Base-by-base conservation (phyloP, 805 yeast genomes). In the Torulaspora delbrueckii region DNA sequence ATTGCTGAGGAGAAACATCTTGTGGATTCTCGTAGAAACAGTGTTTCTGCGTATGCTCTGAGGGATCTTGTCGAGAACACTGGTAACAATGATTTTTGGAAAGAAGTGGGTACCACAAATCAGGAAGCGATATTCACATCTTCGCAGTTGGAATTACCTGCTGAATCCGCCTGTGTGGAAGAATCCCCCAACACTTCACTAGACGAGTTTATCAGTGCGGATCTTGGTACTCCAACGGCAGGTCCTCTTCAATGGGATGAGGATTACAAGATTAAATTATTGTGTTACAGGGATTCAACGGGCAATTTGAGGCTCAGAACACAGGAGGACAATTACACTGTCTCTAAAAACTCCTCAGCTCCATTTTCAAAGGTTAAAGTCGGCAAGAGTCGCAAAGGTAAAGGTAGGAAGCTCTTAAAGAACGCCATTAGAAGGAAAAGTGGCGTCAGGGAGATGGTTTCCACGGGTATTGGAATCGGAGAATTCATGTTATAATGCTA, bases 381-480 rank as follows among this genome's bases (percentile, higher is more conserved):
- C 35, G 42, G 44, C n/a, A 43, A 46, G 37, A 36, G 37, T 28
- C 41, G 46, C 14, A 33, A 37, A 27, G 48, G 45, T 7, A 48
- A 48, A 37, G 49, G 50, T 46, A 46, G 48, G 28, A 49, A 50
- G 27, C 47, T 54, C 19, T 42, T 51, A 37, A 54, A 51, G 39
- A 50, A 49, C 28, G 60, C 60, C 25, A 52, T 62, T 13, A 60
- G 66, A 51, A 53, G 67, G 43, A 62, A 62, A 40, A 58, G 63
- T 42, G 67, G 67, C 37, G 56, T 60, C 32, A 52, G 62, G 50
- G 58, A 61, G 48, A 63, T 63, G 67, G 59, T 63, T 12, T 61
- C 66, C 27, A 62, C 65, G 22, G 59, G 59, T 52, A 56, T 60
- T 28, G 63, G 64, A 33, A 57, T 63, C 23, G 60, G 62, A 28